Evolutionary conservation across 2,329 filamentous ascomycete species (phyloP).

Genomic region (Periglandula ipomoeae): DNA sequence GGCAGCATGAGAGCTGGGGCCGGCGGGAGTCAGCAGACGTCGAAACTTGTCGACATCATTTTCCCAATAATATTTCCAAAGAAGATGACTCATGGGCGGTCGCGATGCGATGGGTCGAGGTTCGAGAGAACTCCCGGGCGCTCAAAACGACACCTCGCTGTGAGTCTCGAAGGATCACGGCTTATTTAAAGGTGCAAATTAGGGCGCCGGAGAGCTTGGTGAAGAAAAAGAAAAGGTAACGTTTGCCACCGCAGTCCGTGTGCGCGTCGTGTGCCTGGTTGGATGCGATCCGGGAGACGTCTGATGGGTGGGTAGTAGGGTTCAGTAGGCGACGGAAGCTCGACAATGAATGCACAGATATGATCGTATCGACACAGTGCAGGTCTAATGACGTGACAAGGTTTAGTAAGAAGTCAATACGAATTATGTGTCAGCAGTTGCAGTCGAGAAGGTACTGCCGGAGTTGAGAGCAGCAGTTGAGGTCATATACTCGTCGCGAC

Average conservation of each 20-base stretch:
- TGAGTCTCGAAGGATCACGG: conserved; percentile 77
- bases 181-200: conserved; percentile 73
- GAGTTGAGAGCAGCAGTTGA: neutral
- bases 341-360: neutral
- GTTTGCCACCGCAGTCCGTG: conserved; percentile 2
- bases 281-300: conserved; percentile 1
- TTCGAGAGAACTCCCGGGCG: conserved; percentile 27
- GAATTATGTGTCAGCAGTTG: no score
- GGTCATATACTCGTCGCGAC: neutral
- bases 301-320: neutral
- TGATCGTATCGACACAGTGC: no score
- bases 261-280: neutral
- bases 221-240: neutral
- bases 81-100: conserved; percentile 79
- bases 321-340: neutral
- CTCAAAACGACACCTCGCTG: conserved; percentile 73
- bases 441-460: no score
- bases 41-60: conserved; percentile 95
- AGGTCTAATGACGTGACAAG: no score
- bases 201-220: conserved; percentile 22
- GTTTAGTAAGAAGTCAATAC: no score
- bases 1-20: conserved; percentile 44
- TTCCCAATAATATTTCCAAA: conserved; percentile 96
- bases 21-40: conserved; percentile 70
- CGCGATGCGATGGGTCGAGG: conserved; percentile 10